Base-by-base conservation (phyloP, 1,139 yeast species). In the Yamadazyma atlantica region DNA sequence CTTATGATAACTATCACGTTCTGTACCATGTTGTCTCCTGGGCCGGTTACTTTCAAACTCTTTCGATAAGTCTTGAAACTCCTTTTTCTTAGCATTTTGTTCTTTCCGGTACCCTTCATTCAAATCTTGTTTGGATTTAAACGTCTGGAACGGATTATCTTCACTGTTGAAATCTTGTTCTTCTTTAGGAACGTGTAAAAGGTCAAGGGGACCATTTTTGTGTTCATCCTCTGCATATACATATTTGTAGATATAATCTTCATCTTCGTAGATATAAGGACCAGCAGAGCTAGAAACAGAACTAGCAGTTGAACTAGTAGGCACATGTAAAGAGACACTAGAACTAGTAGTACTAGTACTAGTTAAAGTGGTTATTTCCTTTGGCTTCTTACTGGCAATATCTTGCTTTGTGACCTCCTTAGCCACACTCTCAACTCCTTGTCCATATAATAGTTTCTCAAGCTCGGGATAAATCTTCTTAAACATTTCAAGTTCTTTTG, bases 91-190 rank as follows among this genome's bases (percentile, higher is more conserved):
- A 11, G 26, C 9, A 23, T 18, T 17, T 32, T 46, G 49, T 22
- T 42, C 38, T 33, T 42, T 38, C 18, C 44, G 30, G 29, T 48
- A 43, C 7, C 43, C 38, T 21, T 40, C 49, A 12, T 39, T 29
- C 8, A 48, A 36, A 18, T 46, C 49, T 4, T 35, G 36, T 19
- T 46, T 33, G 4, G 43, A 31, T 22, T 42, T 43, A 37, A 50
- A 50, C 4, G 54, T 46, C 24, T 43, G 36, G 33, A 49, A 52
- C 2, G 54, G 54, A 24, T 21, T 41, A 14, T 30, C 29, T 18
- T 25, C 17, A 9, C 23, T 19, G 9, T 25, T 32, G 5, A 37
- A 12, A 11, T 27, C 10, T 5, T 7, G 6, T 12, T 12, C 17
- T 4, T 29, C 25, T 13, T 19, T 19, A 12, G 32, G 32, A 18